Conservation (phyloP, 2,329 filamentous ascomycete genomes). For the Phyllosticta citrichinensis region DNA sequence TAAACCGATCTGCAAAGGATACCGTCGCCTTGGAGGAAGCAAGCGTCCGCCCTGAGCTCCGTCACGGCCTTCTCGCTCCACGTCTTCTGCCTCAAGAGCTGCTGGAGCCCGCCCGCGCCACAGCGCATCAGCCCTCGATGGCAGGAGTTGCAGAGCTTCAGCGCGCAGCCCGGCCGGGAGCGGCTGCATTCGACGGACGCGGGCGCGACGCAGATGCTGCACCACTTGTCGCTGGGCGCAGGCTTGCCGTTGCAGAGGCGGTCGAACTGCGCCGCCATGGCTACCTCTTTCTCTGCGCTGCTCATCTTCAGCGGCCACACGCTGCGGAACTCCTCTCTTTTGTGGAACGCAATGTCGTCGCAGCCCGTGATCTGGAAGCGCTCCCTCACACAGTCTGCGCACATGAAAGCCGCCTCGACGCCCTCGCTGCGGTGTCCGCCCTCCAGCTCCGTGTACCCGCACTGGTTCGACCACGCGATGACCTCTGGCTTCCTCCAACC, state of each 20-base stretch:
- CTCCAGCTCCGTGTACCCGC: constrained; percentile 29
- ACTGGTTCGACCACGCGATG: constrained; percentile 23
- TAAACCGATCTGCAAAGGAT: not conserved
- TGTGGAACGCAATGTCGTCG: not conserved
- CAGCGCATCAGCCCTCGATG: constrained; percentile 12
- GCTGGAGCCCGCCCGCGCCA: constrained; percentile 10
- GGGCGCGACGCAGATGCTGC: constrained; percentile 26
- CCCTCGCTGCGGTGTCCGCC: constrained; percentile 27
- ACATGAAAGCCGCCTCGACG: constrained; percentile 25
- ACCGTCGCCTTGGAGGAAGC: not conserved
- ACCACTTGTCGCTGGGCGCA: constrained; percentile 17
- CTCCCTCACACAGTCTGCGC: constrained; percentile 19
- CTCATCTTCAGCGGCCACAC: not conserved
- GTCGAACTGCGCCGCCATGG: not conserved
- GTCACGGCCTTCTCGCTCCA: not conserved
- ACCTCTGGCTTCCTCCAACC: constrained; percentile 26
- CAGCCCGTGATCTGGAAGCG: constrained; percentile 23
- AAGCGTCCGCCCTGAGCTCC: not conserved
- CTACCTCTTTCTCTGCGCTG: not conserved
- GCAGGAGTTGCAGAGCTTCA: constrained; percentile 19
- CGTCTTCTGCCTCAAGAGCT: not conserved
- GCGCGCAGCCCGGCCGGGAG: constrained; percentile 17
- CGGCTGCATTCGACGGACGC: constrained; percentile 18
- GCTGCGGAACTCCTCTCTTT: not conserved
- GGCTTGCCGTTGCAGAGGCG: constrained; percentile 2